Evolutionary conservation across 2,329 filamentous ascomycete species (phyloP), one percentile per base, ranked within the genome.

Genomic region (Clarireedia hainanense): DNA sequence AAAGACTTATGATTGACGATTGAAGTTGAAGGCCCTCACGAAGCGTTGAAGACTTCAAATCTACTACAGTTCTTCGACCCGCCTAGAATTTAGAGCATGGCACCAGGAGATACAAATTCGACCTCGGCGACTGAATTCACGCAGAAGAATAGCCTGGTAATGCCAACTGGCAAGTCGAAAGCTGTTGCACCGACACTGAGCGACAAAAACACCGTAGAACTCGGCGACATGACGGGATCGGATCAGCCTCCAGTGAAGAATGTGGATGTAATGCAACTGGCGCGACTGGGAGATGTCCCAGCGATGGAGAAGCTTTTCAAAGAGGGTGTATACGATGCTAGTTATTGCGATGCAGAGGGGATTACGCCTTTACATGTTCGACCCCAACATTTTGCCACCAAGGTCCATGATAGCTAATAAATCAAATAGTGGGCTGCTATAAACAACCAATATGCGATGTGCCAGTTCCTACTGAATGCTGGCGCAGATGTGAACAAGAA

Each of bases 381-480:
- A 75, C 12, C 37, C 39, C 26, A 47, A 23, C 40, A 14, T 43
- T 17, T 37, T 52, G 20, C 23, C 27, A 20, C 20, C 2, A 12
- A 30, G 15, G 30, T 42, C 46, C 23, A 47, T 39, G 24, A 6
- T 24, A 1, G 34, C 54, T 56, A 56, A 56, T 23, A 2, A 17
- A 24, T 17, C 39, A n/a, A 52, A 50, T 69, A 99, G 90, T 99
- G 94, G 94, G 94, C 94, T 47, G 90, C 95, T 39, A 97, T 99
- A 71, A 99, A 99, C 75, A 97, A 97, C 69, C 94, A 96, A 71
- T 95, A 92, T 75, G 89, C 89, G 63, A 91, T 97, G 77, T 96
- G 92, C 80, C 92, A 94, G 72, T 96, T 95, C 73, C 84, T 99
- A 46, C 81, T 99, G 69, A 88, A 87, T 62, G 76, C 77, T 49